Conservation (phyloP, 2,329 filamentous ascomycete species). For the Juglanconis juglandina region DNA sequence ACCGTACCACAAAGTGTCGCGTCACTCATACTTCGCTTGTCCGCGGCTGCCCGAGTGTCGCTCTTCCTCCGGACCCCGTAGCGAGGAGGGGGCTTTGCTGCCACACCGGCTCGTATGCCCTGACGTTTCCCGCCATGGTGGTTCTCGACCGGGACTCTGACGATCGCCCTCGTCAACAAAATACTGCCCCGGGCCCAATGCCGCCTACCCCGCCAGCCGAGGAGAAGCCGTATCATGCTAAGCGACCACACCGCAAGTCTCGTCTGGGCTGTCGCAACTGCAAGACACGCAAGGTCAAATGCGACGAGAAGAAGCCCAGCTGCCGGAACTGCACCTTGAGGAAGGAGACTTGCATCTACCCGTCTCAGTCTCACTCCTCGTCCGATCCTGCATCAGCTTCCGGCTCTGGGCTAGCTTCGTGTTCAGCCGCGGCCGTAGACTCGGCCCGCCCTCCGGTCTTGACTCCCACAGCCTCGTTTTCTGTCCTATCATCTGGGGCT, state of each 20-base stretch:
- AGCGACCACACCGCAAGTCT: constrained; percentile 55
- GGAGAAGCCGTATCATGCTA: constrained; percentile 38
- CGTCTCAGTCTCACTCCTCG: constrained; percentile 14
- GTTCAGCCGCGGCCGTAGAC: background rate
- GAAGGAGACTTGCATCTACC: constrained; percentile 47
- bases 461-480: background rate
- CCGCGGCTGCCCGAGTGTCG: background rate
- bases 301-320: constrained; percentile 47
- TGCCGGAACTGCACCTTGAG: constrained; percentile 49
- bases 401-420: background rate
- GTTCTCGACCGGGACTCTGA: constrained; percentile 3
- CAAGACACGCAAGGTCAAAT: constrained; percentile 55
- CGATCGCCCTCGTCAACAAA: background rate
- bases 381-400: background rate
- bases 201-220: constrained; percentile 5
- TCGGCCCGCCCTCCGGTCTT: background rate
- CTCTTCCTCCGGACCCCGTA: too few species aligned
- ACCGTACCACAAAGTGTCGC: too few species aligned
- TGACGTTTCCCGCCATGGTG: constrained; percentile 3
- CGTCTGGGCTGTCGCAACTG: constrained; percentile 51
- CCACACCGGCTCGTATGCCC: constrained; percentile 4
- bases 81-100: background rate
- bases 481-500: background rate
- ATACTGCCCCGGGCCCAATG: background rate
- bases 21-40: too few species aligned